Evolutionary conservation across 345 rosid genomes (phyloP).

Genomic region (Sonneratia alba): DNA sequence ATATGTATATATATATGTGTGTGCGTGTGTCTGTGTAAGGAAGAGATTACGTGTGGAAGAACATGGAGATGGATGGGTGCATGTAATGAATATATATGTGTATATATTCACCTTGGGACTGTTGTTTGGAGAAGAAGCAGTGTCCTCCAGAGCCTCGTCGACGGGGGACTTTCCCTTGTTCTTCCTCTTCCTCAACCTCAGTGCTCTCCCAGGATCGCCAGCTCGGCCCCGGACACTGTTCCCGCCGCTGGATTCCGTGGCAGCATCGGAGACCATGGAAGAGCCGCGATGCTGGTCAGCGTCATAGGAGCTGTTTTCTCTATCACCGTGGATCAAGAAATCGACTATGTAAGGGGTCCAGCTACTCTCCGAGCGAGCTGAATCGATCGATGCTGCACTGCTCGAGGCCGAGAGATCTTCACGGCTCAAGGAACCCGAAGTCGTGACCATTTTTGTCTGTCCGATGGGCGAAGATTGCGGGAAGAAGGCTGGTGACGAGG

Average conservation of each 20-base stretch:
- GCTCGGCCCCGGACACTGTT: neutral
- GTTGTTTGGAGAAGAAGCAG: conserved; percentile 45
- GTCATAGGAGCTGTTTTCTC: conserved; percentile 7
- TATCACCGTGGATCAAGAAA: conserved; percentile 18
- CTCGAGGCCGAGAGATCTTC: neutral
- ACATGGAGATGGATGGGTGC: neutral
- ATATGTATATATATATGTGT: neutral
- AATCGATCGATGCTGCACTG: neutral
- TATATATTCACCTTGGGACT: conserved; percentile 34
- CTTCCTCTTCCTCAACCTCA: conserved; percentile 20
- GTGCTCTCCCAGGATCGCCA: conserved; percentile 11
- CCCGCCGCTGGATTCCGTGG: conserved; percentile 22
- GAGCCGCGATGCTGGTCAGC: conserved; percentile 10
- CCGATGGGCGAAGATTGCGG: neutral
- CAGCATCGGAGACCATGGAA: conserved; percentile 34
- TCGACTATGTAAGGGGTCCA: conserved; percentile 60
- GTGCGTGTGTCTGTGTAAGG: neutral
- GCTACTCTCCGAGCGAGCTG: conserved; percentile 34
- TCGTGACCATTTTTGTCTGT: neutral
- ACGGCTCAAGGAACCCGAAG: neutral
- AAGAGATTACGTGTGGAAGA: neutral
- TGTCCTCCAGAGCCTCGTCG: conserved; percentile 50
- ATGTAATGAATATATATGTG: too few relatives aligned
- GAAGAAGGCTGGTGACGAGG: neutral
- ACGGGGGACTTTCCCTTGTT: conserved; percentile 8